phyloP scores from a whole-genome alignment of 148 eudicot species.

The Diospyros lotus region DNA sequence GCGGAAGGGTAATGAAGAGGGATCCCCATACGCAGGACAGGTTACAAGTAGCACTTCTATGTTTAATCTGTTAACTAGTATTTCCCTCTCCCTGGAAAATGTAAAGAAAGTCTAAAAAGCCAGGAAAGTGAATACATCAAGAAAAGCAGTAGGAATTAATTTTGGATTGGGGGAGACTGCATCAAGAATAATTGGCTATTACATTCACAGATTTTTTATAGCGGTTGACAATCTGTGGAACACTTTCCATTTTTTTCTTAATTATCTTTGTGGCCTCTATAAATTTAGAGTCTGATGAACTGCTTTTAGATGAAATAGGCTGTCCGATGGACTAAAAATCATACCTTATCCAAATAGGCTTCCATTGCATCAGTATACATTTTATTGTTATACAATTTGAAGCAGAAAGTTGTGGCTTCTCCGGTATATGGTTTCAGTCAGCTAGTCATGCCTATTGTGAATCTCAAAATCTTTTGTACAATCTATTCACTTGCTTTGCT shows the following conservation, averaged over 20 bases:
- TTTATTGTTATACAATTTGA: not conserved
- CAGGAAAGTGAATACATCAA: not conserved
- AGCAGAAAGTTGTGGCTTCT: not conserved
- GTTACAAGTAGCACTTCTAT: constrained; percentile 22
- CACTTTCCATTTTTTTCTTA: not conserved
- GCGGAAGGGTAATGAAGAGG: constrained; percentile 78
- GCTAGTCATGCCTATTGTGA: not conserved
- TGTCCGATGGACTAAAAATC: not conserved
- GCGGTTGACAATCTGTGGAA: not conserved
- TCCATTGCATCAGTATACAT: not conserved
- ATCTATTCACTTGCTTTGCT: not conserved
- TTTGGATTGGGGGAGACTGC: not conserved
- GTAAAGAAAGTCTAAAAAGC: not conserved
- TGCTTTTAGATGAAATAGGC: not conserved
- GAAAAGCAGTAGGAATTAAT: not conserved
- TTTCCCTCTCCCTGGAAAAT: not conserved
- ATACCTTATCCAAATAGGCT: not conserved
- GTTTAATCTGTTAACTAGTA: not conserved
- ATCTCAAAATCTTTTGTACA: not conserved
- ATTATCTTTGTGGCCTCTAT: not conserved
- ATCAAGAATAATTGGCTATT: not conserved
- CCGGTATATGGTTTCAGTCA: not conserved
- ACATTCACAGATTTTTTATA: not conserved
- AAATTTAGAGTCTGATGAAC: not conserved
- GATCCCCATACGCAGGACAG: constrained; percentile 96